Conservation (phyloP, 169 alveolate species). For the Cryptosporidium viatorum region DNA sequence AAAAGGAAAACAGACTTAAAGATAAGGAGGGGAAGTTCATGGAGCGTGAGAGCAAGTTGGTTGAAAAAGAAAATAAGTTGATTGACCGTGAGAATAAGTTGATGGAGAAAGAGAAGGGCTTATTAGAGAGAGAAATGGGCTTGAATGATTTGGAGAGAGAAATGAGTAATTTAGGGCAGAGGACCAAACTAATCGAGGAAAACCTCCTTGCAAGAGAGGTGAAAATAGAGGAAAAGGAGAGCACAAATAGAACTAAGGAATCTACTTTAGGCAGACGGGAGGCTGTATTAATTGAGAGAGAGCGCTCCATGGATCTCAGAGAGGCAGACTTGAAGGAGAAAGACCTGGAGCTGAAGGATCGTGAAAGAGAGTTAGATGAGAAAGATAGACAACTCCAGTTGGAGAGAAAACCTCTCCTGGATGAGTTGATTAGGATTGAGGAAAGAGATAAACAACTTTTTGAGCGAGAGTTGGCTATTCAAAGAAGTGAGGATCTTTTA, state of each 20-base stretch:
- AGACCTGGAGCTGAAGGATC: conserved; percentile 26
- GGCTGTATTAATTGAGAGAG: conserved; percentile 25
- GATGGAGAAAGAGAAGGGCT: conserved; percentile 32
- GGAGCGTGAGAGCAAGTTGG: conserved; percentile 26
- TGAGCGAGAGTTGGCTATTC: conserved; percentile 54
- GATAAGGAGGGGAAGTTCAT: conserved; percentile 26
- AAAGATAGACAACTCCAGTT: conserved; percentile 32
- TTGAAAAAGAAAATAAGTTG: conserved; percentile 45
- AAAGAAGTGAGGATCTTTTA: conserved; percentile 40
- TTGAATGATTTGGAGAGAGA: conserved; percentile 27
- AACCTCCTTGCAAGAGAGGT: conserved; percentile 31
- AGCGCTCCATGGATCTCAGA: neutral
- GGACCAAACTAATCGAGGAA: conserved; percentile 4
- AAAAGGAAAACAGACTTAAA: conserved; percentile 39
- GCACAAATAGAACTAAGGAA: conserved; percentile 10
- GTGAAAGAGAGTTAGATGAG: conserved; percentile 32
- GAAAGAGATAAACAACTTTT: conserved; percentile 48
- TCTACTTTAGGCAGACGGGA: conserved; percentile 17
- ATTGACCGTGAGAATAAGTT: conserved; percentile 34
- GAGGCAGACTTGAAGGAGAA: conserved; percentile 26
- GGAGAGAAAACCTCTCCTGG: conserved; percentile 55
- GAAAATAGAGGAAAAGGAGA: conserved; percentile 50
- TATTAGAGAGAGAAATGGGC: conserved; percentile 34
- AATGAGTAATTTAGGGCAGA: conserved; percentile 7
- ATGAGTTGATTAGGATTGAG: conserved; percentile 55